A percentile compares a stretch with the other conserved stretches of the same genome.
These are phyloP conservation scores for Candida ovalis DNA, from an alignment of 805 yeast species.

Conservation along the genomic window DNA sequence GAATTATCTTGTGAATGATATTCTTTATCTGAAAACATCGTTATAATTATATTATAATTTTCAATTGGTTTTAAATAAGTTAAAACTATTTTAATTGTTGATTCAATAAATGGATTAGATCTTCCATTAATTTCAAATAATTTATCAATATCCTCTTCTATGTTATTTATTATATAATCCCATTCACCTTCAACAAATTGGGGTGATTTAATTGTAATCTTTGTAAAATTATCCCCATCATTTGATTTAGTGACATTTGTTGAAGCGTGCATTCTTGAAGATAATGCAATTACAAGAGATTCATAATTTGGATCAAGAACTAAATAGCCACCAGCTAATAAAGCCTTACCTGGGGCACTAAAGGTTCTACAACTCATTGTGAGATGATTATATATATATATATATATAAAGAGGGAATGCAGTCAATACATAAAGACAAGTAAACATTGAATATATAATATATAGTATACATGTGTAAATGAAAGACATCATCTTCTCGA, in stretches of 20 bases:
- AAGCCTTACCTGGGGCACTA: conserved; percentile 95
- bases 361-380: conserved; percentile 41
- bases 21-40: conserved; percentile 79
- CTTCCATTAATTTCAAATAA: conserved; percentile 16
- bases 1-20: conserved; percentile 76
- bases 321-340: conserved; percentile 91
- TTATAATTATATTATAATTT: conserved; percentile 40
- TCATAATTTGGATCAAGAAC: conserved; percentile 75
- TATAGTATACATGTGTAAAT: too few species aligned
- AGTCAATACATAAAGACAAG: too few species aligned
- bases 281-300: conserved; percentile 81
- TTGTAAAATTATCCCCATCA: conserved; percentile 9
- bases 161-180: conserved; percentile 43
- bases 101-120: conserved; percentile 71
- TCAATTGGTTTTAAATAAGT: conserved; percentile 41
- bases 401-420: neutral
- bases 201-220: conserved; percentile 58
- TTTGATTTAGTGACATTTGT: conserved; percentile 5
- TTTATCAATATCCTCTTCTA: neutral
- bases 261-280: conserved; percentile 84
- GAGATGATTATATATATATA: neutral
- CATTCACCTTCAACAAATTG: conserved; percentile 74
- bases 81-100: conserved; percentile 53
- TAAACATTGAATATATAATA: too few species aligned
- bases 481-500: too few species aligned